Evolutionary conservation across 345 rosid species (phyloP), one percentile per base, ranked within the genome.

Genomic region (Psidium guajava): DNA sequence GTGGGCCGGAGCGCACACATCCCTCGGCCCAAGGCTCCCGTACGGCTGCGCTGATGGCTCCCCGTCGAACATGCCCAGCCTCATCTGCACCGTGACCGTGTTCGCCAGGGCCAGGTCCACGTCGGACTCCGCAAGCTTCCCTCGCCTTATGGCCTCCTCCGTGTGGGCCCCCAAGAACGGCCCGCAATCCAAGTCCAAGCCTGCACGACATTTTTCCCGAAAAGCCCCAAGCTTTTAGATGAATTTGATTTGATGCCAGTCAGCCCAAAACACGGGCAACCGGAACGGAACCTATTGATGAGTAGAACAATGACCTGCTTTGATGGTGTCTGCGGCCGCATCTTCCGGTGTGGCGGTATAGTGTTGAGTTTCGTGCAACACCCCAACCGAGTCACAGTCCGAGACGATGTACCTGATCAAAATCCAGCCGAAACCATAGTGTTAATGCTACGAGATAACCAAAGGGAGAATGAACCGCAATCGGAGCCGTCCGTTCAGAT

Each of bases 51-150:
- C 92, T 0, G 97, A 92, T 40, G 94, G 96, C 86, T 92, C 93
- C 0, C 99, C 98, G 69, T 97, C 99, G 77, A 95, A 97, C 98
- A 95, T 94, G 52, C 99, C 98, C 0, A 97, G 90, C 88, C 99
- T 94, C 98, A 97, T 97, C 75, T 95, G 98, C 61, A 97, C 98
- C 1, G 99, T 92, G 6, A 95, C 54, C 3, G 96, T 94, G 69
- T 97, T 93, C 51, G 95, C 98, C 51, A 95, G 88, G n/a, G 98
- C 98, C 85, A 87, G 8, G 88, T 94, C 89, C 18, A 97, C 90
- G 42, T 95, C 94, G 10, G 83, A 90, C 88, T 88, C 94, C 0
- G 86, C 84, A 3, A 95, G 74, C 49, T 93, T 85, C 2, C 96
- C 94, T 69, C 57, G 84, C 52, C 83, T 90, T 16, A 97, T 83